These are phyloP conservation scores for Penicillium coprophilum DNA, from an alignment of 495 filamentous ascomycete species.

Conservation along the genomic window DNA sequence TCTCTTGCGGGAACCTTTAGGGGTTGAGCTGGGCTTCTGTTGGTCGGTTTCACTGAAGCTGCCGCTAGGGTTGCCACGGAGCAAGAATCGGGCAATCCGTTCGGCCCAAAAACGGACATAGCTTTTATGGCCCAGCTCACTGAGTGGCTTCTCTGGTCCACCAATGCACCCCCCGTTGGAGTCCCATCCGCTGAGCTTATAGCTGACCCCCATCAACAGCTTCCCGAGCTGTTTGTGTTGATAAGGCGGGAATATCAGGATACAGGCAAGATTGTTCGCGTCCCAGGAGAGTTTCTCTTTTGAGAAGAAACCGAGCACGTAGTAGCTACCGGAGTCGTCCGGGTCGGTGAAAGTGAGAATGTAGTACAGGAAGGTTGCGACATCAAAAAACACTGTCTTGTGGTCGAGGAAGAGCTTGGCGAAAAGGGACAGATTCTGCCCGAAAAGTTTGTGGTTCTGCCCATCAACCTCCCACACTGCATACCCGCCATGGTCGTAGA, in stretches of 20 bases:
- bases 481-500: conserved; percentile 60
- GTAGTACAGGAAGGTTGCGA: conserved; percentile 92
- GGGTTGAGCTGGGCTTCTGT: conserved; percentile 29
- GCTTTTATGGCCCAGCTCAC: conserved; percentile 73
- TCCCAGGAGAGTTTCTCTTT: conserved; percentile 99
- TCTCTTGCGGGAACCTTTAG: conserved; percentile 38
- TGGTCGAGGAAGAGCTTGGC: conserved; percentile 98
- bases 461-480: conserved; percentile 92
- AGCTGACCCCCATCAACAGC: conserved; percentile 88
- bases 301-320: conserved; percentile 90
- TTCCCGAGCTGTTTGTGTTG: conserved; percentile 86
- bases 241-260: conserved; percentile 94
- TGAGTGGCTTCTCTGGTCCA: conserved; percentile 90
- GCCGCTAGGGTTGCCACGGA: conserved; percentile 36
- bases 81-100: conserved; percentile 67
- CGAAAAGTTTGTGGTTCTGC: conserved; percentile 83
- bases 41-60: conserved; percentile 26
- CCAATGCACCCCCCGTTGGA: conserved; percentile 64
- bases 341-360: conserved; percentile 61
- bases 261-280: conserved; percentile 96
- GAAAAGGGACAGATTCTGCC: conserved; percentile 93
- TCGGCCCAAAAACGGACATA: conserved; percentile 84
- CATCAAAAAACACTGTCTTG: conserved; percentile 98
- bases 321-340: conserved; percentile 36
- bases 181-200: conserved; percentile 86